Evolutionary conservation across 257 asterid genomes (phyloP).

Genomic region (Oldenlandia corymbosa): DNA sequence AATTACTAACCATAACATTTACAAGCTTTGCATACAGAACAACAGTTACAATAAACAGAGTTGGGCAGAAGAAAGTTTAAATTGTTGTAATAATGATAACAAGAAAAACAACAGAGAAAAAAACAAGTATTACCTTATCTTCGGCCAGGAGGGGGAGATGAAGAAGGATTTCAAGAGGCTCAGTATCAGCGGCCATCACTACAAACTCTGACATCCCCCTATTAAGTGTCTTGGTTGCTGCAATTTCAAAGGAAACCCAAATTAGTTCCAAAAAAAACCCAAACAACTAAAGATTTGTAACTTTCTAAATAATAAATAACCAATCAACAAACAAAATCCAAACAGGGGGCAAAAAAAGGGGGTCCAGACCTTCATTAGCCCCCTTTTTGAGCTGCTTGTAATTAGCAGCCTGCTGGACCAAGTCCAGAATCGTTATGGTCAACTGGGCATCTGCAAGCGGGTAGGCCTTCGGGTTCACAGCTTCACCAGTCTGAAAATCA

Average conservation of each 20-base stretch:
- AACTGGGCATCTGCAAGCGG: conserved; percentile 85
- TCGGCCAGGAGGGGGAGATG: conserved; percentile 96
- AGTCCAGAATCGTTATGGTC: conserved; percentile 68
- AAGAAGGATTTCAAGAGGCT: conserved; percentile 91
- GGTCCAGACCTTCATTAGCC: conserved; percentile 72
- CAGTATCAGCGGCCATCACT: conserved; percentile 92
- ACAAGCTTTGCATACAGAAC: too few relatives aligned
- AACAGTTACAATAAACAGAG: too few relatives aligned
- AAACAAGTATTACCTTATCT: conserved; percentile 54
- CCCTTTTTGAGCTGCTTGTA: conserved; percentile 95
- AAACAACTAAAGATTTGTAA: not conserved
- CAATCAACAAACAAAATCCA: too few relatives aligned
- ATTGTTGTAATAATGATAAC: too few relatives aligned
- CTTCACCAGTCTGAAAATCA: conserved; percentile 33
- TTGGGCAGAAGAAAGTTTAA: too few relatives aligned
- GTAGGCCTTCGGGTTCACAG: conserved; percentile 85
- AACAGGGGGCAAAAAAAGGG: not conserved
- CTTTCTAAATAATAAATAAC: not conserved
- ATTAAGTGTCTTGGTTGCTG: conserved; percentile 93
- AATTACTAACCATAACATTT: too few relatives aligned
- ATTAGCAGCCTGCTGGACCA: conserved; percentile 88
- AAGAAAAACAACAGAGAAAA: not conserved
- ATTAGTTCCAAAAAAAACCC: too few relatives aligned
- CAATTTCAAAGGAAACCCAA: conserved; percentile 12
- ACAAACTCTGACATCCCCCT: conserved; percentile 87